Conservation (phyloP, 352 stramenopile species). For the Globisporangium cystogenes region DNA sequence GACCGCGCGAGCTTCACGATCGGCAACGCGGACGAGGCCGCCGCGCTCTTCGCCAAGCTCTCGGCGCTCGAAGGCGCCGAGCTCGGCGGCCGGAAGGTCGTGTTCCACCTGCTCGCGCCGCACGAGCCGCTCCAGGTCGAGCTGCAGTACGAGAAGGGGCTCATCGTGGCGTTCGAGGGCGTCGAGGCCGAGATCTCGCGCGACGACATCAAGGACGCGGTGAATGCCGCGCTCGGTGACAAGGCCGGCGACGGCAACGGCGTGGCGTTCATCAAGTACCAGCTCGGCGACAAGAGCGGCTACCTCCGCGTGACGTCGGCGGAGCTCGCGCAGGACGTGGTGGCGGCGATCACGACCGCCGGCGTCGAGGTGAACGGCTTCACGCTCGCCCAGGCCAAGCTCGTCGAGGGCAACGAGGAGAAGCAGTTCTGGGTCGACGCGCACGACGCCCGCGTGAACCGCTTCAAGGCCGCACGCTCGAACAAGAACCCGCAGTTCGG, state of each 20-base stretch:
- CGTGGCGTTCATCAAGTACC: constrained; percentile 85
- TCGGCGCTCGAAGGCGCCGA: constrained; percentile 43
- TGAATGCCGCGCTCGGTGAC: constrained; percentile 80
- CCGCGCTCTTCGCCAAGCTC: constrained; percentile 70
- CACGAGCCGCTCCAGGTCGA: constrained; percentile 72
- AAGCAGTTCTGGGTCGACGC: constrained; percentile 85
- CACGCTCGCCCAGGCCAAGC: constrained; percentile 42
- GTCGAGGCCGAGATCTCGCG: constrained; percentile 76
- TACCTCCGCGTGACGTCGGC: constrained; percentile 56
- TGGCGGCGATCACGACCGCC: constrained; percentile 44
- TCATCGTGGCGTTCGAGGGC: constrained; percentile 82
- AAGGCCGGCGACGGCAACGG: constrained; percentile 52
- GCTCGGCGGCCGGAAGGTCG: constrained; percentile 70
- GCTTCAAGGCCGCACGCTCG: constrained; percentile 74
- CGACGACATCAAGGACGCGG: constrained; percentile 82
- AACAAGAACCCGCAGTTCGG: constrained; percentile 59
- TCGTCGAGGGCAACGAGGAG: constrained; percentile 75
- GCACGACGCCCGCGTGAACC: constrained; percentile 58
- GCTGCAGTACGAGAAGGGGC: constrained; percentile 75
- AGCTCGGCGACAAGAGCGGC: constrained; percentile 67
- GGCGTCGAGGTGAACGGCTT: constrained; percentile 68
- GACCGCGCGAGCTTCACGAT: constrained; percentile 71
- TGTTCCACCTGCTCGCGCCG: constrained; percentile 68
- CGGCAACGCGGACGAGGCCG: constrained; percentile 32
- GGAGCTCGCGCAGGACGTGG: constrained; percentile 58